These are phyloP conservation scores for Drechslerella stenobrocha DNA, from an alignment of 2,329 filamentous ascomycete genomes.

Conservation along the genomic window DNA sequence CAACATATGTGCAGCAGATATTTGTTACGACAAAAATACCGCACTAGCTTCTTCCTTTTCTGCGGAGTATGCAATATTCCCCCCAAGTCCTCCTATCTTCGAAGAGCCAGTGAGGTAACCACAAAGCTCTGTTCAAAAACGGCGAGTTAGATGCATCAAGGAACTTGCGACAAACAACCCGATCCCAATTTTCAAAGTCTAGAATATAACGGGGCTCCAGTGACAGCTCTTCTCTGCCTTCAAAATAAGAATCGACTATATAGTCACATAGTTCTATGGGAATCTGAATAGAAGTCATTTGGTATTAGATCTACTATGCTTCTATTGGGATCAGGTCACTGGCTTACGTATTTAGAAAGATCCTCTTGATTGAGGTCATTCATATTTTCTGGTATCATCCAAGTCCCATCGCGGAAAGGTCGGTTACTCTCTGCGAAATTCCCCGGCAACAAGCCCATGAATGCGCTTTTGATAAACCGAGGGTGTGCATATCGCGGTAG, in stretches of 20 bases:
- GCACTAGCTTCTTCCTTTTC: conserved; percentile 57
- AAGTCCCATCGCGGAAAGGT: conserved; percentile 65
- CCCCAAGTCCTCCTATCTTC: conserved; percentile 77
- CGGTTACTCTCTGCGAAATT: conserved; percentile 75
- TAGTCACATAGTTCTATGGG: conserved; percentile 76
- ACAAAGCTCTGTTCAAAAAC: conserved; percentile 74
- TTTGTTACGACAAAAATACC: neutral
- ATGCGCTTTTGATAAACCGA: conserved; percentile 90
- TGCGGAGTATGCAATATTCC: conserved; percentile 76
- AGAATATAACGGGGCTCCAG: conserved; percentile 79
- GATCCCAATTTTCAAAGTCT: conserved; percentile 75
- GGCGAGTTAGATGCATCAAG: conserved; percentile 77
- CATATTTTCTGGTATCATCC: conserved; percentile 78
- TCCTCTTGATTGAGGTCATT: conserved; percentile 92
- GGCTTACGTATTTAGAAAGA: conserved; percentile 76
- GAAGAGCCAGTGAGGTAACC: conserved; percentile 72
- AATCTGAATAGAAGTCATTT: conserved; percentile 58
- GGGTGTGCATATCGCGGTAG: conserved; percentile 79
- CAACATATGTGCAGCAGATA: neutral
- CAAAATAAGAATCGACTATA: conserved; percentile 83
- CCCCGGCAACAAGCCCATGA: conserved; percentile 82
- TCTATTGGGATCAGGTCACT: neutral
- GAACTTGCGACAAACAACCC: conserved; percentile 74
- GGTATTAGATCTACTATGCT: conserved; percentile 17
- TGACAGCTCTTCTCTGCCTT: conserved; percentile 63